Base-by-base conservation (phyloP, 108 stramenopile genomes). In the Skeletonema menzelii region DNA sequence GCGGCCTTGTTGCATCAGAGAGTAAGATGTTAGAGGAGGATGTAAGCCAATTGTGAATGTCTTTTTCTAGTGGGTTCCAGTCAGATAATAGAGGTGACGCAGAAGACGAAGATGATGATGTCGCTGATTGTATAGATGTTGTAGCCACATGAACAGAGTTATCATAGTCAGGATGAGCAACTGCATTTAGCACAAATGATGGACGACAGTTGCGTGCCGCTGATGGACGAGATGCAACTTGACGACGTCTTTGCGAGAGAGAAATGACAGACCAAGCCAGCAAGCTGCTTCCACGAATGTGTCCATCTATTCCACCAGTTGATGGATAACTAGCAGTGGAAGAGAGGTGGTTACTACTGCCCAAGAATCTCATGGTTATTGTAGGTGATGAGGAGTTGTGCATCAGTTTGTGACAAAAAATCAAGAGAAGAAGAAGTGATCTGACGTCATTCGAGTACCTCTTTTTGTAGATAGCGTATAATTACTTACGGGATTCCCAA, bases 1-100 rank as follows among this genome's bases (percentile, higher is more conserved):
- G 91, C 47, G 88, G 81, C 12, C 65, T 56, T 10, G 49, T 53
- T 53, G 49, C 49, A 22, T 53, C 49, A 53, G 49, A 53, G 8
- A 53, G 49, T 2, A 53, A 17, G 6, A 53, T 22, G 49, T 53
- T 53, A 0, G 49, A 53, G 4, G 46, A 47, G 19, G 49, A 53
- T 2, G 49, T 53, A 22, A 53, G 49, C 49, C 49, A 53, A 22
- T 20, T 53, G 1, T 24, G 49, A n/a, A 53, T 53, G 8, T 53
- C 49, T 24, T 53, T 53, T 53, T 53, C 49, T 24, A 53, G 20
- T 22, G 49, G 49, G 2, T 53, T 53, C 49, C 49, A 53, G 0
- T 53, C 49, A 22, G 7, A 8, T 53, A 53, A 7, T 22, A 10
- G 22, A 53, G 49, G 0, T 53, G 49, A 53, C 0, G 49, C 22